Base-by-base conservation (phyloP, 106 monocot genomes). In the Platanthera zijinensis region DNA sequence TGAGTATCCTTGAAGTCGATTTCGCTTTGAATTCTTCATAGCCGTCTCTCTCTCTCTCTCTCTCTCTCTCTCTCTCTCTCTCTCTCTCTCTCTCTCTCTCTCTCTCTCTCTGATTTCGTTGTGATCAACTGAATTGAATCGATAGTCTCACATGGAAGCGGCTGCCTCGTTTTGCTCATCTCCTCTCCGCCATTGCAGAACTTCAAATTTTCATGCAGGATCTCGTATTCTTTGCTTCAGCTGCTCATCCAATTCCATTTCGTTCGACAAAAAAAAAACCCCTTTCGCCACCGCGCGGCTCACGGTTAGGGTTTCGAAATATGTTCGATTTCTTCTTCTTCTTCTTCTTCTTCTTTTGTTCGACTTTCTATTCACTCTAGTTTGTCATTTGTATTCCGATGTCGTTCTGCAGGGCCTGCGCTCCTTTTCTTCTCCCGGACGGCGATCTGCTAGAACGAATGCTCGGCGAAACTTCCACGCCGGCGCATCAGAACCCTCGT, bases 141-240 rank as follows among this genome's bases (percentile, higher is more conserved):
- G 48, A 71, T 77, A 11, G 72, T n/a, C 32, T 14, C 39, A 71
- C 62, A 87, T 87, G 86, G 86, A 87, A 50, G 54, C 77, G 12
- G 52, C 74, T 13, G 56, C 75, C 77, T 81, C 74, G 72, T 45
- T 81, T 75, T 67, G 74, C 72, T 18, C 74, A 12, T n/a, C 62
- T 74, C 71, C 84, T 63, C 77, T 21, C 3, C n/a, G 7, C 71
- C 15, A 57, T 52, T 63, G 52, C 80, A 68, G n/a, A 50, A 50
- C 68, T 69, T 13, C 19, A 15, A 79, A n/a, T 6, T 77, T 67
- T 25, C 61, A 30, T 8, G 76, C 57, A 17, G 76, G 78, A 61
- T 75, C 82, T 13, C 61, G 69, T 28, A 50, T 71, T 39, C 17
- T 74, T 12, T 17, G 7, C 5, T 46, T 70, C 4, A 3, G 77